These are phyloP conservation scores for Dryas octopetala DNA, from an alignment of 306 rosid species.

Conservation along the genomic window DNA sequence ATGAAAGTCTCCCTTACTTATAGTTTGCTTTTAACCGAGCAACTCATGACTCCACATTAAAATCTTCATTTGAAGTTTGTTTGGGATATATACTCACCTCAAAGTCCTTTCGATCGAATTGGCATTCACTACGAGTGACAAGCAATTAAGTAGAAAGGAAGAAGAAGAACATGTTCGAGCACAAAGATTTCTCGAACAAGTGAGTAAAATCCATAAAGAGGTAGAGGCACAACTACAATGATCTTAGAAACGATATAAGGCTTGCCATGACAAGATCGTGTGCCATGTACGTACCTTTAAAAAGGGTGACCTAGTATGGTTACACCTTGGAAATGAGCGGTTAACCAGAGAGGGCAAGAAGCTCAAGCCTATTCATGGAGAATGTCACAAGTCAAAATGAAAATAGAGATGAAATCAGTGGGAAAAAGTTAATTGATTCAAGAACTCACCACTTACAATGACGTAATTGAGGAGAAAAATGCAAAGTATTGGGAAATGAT, in stretches of 20 bases:
- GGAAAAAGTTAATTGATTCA: too few species aligned
- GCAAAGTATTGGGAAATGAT: too few species aligned
- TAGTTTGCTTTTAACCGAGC: neutral
- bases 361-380: neutral
- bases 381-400: too few species aligned
- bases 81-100: neutral
- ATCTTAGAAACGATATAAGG: neutral
- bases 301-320: neutral
- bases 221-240: neutral
- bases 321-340: neutral
- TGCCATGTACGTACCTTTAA: neutral
- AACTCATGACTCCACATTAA: neutral
- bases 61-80: neutral
- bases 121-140: neutral
- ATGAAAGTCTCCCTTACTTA: neutral
- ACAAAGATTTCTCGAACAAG: neutral
- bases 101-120: constrained; percentile 5
- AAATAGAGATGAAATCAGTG: too few species aligned
- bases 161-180: neutral
- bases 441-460: too few species aligned
- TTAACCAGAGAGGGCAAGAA: neutral
- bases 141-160: neutral
- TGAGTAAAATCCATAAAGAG: neutral
- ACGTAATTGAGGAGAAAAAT: too few species aligned
- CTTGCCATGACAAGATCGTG: neutral